Conservation (phyloP, 176 grass and related monocot genomes). For the Bothriochloa decipiens region DNA sequence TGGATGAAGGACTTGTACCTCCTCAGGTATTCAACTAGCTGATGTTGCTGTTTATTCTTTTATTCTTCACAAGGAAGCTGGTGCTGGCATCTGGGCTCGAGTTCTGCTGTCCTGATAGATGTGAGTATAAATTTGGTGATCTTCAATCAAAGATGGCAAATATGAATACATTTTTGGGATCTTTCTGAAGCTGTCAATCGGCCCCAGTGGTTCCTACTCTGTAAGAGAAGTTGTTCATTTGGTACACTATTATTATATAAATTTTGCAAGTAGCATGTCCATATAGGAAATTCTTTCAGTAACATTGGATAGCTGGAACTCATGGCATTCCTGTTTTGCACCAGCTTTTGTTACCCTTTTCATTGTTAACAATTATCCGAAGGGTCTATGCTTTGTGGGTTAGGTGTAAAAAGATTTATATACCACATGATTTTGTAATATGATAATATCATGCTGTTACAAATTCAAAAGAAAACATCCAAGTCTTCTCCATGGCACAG, state of each 20-base stretch:
- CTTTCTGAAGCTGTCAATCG: constrained; percentile 46
- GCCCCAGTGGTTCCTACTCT: constrained; percentile 41
- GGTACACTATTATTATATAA: constrained; percentile 47
- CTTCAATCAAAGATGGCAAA: constrained; percentile 33
- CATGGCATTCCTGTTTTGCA: constrained; percentile 38
- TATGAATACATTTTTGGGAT: constrained; percentile 51
- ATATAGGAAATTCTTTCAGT: constrained; percentile 47
- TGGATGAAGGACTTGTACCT: constrained; percentile 36
- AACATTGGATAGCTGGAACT: constrained; percentile 37
- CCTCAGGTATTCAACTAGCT: constrained; percentile 28
- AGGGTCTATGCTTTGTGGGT: constrained; percentile 37
- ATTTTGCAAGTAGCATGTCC: constrained; percentile 54
- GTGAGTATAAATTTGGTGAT: constrained; percentile 38
- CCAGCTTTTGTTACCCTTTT: constrained; percentile 35
- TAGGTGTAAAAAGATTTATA: constrained; percentile 40
- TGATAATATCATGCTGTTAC: constrained; percentile 36
- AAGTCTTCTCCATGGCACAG: neutral
- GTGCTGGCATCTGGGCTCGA: constrained; percentile 33
- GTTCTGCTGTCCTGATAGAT: constrained; percentile 43
- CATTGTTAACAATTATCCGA: constrained; percentile 25
- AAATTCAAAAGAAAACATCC: constrained; percentile 27
- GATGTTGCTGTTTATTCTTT: constrained; percentile 55
- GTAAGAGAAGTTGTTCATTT: constrained; percentile 61
- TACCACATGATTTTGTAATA: constrained; percentile 52
- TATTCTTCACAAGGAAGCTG: constrained; percentile 42